phyloP scores from a whole-genome alignment of 768 basidiomycete species.

The Naematelia aurantialba region DNA sequence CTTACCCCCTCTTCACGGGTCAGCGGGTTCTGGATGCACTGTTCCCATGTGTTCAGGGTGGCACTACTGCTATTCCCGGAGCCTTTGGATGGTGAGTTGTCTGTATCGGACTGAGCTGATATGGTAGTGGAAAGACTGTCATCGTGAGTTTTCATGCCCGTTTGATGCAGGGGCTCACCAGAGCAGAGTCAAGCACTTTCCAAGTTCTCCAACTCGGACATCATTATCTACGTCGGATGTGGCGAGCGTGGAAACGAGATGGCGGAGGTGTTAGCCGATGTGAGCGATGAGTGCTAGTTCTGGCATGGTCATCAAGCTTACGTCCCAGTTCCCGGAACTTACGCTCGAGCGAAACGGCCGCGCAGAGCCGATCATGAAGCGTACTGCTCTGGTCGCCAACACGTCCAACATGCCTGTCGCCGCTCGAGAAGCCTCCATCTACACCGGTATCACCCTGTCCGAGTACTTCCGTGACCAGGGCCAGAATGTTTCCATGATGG shows the following conservation, averaged over 20 bases:
- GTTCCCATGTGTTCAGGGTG: slow-evolving; percentile 71
- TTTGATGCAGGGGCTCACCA: background rate
- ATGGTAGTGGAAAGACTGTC: slow-evolving; percentile 62
- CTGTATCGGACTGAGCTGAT: slow-evolving; percentile 13
- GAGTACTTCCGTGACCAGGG: slow-evolving; percentile 99
- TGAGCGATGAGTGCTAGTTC: slow-evolving; percentile 38
- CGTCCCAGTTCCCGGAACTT: slow-evolving; percentile 64
- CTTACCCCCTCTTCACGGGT: slow-evolving; percentile 87
- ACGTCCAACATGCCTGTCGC: slow-evolving; percentile 99
- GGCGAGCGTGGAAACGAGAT: slow-evolving; percentile 87
- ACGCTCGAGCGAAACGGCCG: slow-evolving; percentile 85
- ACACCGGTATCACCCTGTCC: slow-evolving; percentile 97
- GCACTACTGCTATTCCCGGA: slow-evolving; percentile 70
- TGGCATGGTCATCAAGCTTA: slow-evolving; percentile 23
- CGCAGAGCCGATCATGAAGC: slow-evolving; percentile 99
- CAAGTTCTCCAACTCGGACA: slow-evolving; percentile 98
- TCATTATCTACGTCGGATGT: slow-evolving; percentile 98
- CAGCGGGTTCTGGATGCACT: slow-evolving; percentile 95
- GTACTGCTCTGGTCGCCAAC: slow-evolving; percentile 96
- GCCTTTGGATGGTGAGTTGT: slow-evolving; percentile 77
- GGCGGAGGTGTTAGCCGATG: slow-evolving; percentile 98
- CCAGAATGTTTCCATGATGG: slow-evolving; percentile 97
- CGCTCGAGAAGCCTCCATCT: slow-evolving; percentile 97
- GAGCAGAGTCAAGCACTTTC: slow-evolving; percentile 64
- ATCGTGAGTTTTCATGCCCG: slow-evolving; percentile 66